These are phyloP conservation scores for Sindora glabra DNA, from an alignment of 306 rosid genomes.

Conservation along the genomic window DNA sequence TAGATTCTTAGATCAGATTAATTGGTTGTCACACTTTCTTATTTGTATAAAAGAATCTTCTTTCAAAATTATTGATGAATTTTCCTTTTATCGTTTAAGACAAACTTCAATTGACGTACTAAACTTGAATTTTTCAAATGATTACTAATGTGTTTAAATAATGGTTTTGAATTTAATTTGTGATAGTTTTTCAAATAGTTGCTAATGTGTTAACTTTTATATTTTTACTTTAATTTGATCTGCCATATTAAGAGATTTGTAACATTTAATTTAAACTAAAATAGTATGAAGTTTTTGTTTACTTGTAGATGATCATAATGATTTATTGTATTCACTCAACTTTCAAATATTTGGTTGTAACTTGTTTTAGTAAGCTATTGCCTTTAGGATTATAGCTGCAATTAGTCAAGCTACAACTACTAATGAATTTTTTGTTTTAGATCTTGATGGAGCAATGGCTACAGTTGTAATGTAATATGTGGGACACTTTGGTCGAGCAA, in stretches of 20 bases:
- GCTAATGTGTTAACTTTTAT: background rate
- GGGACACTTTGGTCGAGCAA: too few species aligned
- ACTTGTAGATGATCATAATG: slow-evolving; percentile 43
- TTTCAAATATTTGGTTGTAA: too few species aligned
- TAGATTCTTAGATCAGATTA: background rate
- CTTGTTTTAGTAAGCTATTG: too few species aligned
- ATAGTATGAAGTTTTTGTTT: slow-evolving; percentile 12
- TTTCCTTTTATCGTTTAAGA: background rate
- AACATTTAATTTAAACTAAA: slow-evolving; percentile 1
- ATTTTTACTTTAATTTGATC: background rate
- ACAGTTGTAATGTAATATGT: too few species aligned
- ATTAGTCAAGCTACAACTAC: too few species aligned
- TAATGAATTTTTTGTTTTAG: too few species aligned
- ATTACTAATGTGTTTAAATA: background rate
- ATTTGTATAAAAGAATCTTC: slow-evolving; percentile 5
- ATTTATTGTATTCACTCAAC: slow-evolving; percentile 78
- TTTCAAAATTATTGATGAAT: background rate
- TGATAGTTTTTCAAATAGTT: background rate
- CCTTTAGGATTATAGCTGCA: too few species aligned
- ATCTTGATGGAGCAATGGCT: too few species aligned
- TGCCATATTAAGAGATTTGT: background rate
- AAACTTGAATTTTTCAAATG: background rate
- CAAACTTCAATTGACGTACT: slow-evolving; percentile 3
- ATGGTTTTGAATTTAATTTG: background rate
- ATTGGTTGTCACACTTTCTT: background rate